Percentiles rank a stretch among this genome's conserved stretches.
These are phyloP conservation scores for Melastoma malabathricum DNA, from an alignment of 345 rosid species.

Conservation along the genomic window DNA sequence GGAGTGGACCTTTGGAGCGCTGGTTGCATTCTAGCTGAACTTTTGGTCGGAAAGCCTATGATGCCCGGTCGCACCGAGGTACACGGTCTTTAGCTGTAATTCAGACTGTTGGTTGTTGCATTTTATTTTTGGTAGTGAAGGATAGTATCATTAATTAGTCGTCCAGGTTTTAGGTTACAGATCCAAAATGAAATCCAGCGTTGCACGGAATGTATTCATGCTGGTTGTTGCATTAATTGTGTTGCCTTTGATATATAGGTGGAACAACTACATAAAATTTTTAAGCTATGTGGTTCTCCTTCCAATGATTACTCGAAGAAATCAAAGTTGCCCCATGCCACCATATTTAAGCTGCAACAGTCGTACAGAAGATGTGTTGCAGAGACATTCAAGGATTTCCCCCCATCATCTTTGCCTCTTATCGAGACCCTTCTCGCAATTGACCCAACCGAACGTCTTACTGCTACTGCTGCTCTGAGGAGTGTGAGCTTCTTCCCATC, in stretches of 20 bases:
- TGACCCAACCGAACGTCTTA: slow-evolving; percentile 57
- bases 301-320: slow-evolving; percentile 71
- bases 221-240: slow-evolving; percentile 5
- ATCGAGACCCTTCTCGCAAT: slow-evolving; percentile 62
- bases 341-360: slow-evolving; percentile 68
- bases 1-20: slow-evolving; percentile 86
- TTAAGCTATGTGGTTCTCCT: slow-evolving; percentile 69
- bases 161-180: no score
- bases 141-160: no score
- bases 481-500: slow-evolving; percentile 31
- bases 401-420: slow-evolving; percentile 51
- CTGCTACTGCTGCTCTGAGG: slow-evolving; percentile 51
- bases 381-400: slow-evolving; percentile 59
- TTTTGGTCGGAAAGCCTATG: slow-evolving; percentile 64
- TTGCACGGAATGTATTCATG: no score
- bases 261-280: slow-evolving; percentile 72
- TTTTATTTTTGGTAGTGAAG: no score
- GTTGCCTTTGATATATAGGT: slow-evolving; percentile 24
- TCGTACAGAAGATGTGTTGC: slow-evolving; percentile 54
- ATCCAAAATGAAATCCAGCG: no score
- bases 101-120: neutral
- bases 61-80: slow-evolving; percentile 92
- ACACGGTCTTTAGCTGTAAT: slow-evolving; percentile 2
- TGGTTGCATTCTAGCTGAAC: slow-evolving; percentile 70
- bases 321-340: slow-evolving; percentile 68